Evolutionary conservation across 2,329 filamentous ascomycete genomes (phyloP).

Genomic region (Aspergillus transmontanensis): DNA sequence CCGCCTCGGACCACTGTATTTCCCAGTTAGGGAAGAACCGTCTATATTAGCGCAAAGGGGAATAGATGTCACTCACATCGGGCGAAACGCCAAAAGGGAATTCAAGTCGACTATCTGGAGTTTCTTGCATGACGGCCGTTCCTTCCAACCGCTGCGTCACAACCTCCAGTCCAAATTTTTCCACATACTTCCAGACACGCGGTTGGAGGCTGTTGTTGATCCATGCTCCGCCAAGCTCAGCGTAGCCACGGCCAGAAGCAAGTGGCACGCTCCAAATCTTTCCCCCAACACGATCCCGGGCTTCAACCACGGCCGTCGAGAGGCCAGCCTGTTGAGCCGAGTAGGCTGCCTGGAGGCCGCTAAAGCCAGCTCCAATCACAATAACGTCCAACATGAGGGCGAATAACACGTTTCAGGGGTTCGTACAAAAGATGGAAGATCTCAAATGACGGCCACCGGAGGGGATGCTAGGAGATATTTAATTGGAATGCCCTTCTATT

Average conservation of each 20-base stretch:
- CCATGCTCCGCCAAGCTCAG: slow-evolving; percentile 39
- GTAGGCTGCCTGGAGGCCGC: slow-evolving; percentile 40
- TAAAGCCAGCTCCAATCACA: slow-evolving; percentile 43
- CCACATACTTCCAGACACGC: slow-evolving; percentile 29
- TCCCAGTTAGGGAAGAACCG: background rate
- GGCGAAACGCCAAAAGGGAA: slow-evolving; percentile 39
- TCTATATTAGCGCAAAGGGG: background rate
- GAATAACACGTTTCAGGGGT: background rate
- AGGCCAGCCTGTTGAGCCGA: slow-evolving; percentile 32
- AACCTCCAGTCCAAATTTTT: slow-evolving; percentile 32
- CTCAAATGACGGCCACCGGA: rapidly evolving
- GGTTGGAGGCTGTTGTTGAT: slow-evolving; percentile 37
- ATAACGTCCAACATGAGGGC: slow-evolving; percentile 24
- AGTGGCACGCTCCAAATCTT: slow-evolving; percentile 35
- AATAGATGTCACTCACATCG: slow-evolving; percentile 20
- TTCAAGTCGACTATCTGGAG: slow-evolving; percentile 9
- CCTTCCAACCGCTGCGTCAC: slow-evolving; percentile 35
- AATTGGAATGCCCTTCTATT: background rate
- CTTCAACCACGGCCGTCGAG: slow-evolving; percentile 41
- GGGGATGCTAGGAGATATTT: background rate
- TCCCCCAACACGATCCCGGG: slow-evolving; percentile 45
- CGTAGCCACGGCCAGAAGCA: slow-evolving; percentile 23
- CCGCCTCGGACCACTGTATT: slow-evolving; percentile 31
- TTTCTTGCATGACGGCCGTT: slow-evolving; percentile 33
- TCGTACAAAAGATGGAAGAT: background rate